phyloP scores from a whole-genome alignment of 805 yeast species.

The Candida namnaoensis region DNA sequence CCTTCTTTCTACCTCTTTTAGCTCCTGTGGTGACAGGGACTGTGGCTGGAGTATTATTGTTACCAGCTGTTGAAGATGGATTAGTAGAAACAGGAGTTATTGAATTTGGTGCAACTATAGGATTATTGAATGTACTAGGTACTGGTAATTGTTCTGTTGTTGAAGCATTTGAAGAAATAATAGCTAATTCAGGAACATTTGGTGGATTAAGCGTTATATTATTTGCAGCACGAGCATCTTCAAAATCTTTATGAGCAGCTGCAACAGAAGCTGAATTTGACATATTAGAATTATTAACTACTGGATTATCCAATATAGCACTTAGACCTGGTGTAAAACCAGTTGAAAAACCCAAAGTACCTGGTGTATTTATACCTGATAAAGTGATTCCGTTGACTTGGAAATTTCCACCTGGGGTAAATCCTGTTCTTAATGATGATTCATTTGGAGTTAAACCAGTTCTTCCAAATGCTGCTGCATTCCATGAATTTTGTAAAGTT shows the following conservation, averaged over 20 bases:
- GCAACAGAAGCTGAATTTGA: too few species aligned
- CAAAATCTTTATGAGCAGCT: conserved; percentile 7
- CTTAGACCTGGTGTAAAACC: conserved; percentile 34
- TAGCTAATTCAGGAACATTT: neutral
- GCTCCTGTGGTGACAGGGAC: neutral
- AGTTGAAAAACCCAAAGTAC: neutral
- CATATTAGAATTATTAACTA: neutral
- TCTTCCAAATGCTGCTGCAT: conserved; percentile 17
- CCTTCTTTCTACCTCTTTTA: conserved; percentile 8
- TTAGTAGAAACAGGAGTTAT: too few species aligned
- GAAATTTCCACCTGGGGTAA: conserved; percentile 54
- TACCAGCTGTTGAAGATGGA: too few species aligned
- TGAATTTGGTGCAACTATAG: too few species aligned
- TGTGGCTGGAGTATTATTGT: too few species aligned
- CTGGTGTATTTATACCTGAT: conserved; percentile 7
- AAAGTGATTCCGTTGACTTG: conserved; percentile 25
- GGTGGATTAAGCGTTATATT: neutral
- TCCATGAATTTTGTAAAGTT: conserved; percentile 15
- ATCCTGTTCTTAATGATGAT: conserved; percentile 59
- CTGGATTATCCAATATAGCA: conserved; percentile 12
- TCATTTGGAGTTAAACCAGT: conserved; percentile 75
- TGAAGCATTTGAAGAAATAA: neutral
- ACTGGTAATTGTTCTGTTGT: too few species aligned
- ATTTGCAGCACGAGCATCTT: conserved; percentile 6
- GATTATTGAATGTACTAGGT: too few species aligned